Evolutionary conservation across 352 stramenopile genomes (phyloP), one percentile per base, ranked within the genome.

Genomic region (Thraustotheca clavata): DNA sequence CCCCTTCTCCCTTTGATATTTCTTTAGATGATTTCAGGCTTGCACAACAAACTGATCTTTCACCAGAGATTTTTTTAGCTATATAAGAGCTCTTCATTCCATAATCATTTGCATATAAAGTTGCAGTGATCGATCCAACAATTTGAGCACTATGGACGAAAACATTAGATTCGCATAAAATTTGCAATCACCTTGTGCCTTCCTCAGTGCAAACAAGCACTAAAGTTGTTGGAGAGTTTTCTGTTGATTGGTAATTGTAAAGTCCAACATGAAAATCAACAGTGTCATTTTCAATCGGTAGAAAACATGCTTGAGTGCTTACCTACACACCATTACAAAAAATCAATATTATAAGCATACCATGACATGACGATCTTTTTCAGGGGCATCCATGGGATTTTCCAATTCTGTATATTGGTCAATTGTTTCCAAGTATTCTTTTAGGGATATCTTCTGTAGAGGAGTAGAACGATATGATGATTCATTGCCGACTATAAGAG

Each of bases 91-190:
- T 38, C 34, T 52, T 62, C 11, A 20, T 26, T 26, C 55, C 55
- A 14, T 41, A 41, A 8, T 62, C 35, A 27, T 62, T 62, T 22
- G 26, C 35, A 20, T 62, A 62, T 27, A 62, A 52, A 35, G 52
- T 50, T 41, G 16, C 16, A 41, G 26, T 31, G 55, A 11, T 27
- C 14, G 16, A 24, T 11, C 9, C 34, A 9, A 62, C 34, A 20
- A 62, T 41, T 52, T 62, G 55, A 18, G 55, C 55, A 50, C 55
- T 62, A 50, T n/a, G n/a, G n/a, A n/a, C n/a, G n/a, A 32, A 27
- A 52, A 32, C 1, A 5, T 20, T 18, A 12, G 54, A 6, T 52
- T 18, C 27, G n/a, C n/a, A n/a, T n/a, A n/a, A n/a, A n/a, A n/a
- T n/a, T n/a, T n/a, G n/a, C n/a, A n/a, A n/a, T n/a, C 52, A 62